Conservation (phyloP, 352 stramenopile species). For the Globisporangium irregulare region DNA sequence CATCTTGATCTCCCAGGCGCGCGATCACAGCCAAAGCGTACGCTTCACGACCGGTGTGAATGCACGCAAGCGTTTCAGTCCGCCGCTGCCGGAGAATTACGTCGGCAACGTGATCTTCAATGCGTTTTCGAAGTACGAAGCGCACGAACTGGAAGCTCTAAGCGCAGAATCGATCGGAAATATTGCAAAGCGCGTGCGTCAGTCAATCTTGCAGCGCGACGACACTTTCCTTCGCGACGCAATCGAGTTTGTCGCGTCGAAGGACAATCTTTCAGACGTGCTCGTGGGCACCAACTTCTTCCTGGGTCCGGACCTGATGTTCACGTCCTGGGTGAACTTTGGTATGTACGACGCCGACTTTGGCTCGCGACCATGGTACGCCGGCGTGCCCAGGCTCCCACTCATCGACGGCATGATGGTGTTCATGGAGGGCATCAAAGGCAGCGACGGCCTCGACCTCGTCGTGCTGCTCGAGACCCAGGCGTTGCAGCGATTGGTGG, state of each 20-base stretch:
- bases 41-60: conserved; percentile 53
- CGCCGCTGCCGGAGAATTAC: conserved; percentile 42
- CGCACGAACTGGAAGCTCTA: conserved; percentile 22
- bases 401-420: conserved; percentile 42
- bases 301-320: conserved; percentile 52
- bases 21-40: conserved; percentile 37
- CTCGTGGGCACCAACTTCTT: conserved; percentile 43
- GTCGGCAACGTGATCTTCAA: conserved; percentile 58
- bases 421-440: conserved; percentile 43
- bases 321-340: conserved; percentile 56
- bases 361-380: conserved; percentile 35
- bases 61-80: conserved; percentile 35
- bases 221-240: conserved; percentile 43
- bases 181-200: conserved; percentile 36
- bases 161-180: conserved; percentile 18
- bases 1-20: conserved; percentile 44
- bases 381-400: conserved; percentile 28
- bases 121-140: conserved; percentile 35
- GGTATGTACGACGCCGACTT: conserved; percentile 66
- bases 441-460: conserved; percentile 34
- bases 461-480: conserved; percentile 37
- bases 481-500: conserved; percentile 34
- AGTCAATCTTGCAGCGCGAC: conserved; percentile 38
- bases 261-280: conserved; percentile 31
- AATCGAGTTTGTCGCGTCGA: conserved; percentile 41